Evolutionary conservation across 23 red algal species (phyloP).

Genomic region (Gracilaria domingensis): DNA sequence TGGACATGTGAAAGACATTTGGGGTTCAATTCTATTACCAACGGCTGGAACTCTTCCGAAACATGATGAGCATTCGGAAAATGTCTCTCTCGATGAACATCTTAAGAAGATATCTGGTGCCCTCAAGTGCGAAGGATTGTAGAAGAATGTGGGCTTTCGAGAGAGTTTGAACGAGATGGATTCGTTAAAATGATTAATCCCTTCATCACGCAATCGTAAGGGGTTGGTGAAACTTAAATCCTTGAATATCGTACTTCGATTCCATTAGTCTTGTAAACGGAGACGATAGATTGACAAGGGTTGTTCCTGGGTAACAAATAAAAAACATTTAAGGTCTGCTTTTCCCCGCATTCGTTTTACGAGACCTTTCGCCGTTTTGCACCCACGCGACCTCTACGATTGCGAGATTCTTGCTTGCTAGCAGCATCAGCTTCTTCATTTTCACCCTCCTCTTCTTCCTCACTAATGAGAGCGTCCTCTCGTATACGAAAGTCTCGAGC

Average conservation of each 20-base stretch:
- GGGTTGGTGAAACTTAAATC: background rate
- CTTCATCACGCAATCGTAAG: background rate
- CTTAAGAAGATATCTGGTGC: background rate
- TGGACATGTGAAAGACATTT: background rate
- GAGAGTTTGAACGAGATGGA: background rate
- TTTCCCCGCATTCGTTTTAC: background rate
- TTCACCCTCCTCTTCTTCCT: conserved; percentile 3
- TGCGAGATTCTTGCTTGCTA: conserved; percentile 19
- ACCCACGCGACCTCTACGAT: conserved; percentile 11
- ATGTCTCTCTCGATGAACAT: background rate
- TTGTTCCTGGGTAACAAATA: too few species aligned
- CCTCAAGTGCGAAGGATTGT: background rate
- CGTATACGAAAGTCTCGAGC: conserved; percentile 72
- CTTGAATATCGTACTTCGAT: background rate
- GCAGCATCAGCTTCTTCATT: background rate
- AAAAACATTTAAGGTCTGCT: background rate
- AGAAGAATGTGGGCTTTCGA: background rate
- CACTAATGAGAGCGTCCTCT: conserved; percentile 37
- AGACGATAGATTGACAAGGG: background rate
- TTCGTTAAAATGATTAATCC: background rate
- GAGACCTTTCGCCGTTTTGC: conserved; percentile 29
- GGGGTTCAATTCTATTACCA: background rate
- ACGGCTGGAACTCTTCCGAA: background rate
- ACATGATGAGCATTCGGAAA: background rate
- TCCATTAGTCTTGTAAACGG: background rate